Base-by-base conservation (phyloP, 441 rosid genomes). In the Melastoma candidum region DNA sequence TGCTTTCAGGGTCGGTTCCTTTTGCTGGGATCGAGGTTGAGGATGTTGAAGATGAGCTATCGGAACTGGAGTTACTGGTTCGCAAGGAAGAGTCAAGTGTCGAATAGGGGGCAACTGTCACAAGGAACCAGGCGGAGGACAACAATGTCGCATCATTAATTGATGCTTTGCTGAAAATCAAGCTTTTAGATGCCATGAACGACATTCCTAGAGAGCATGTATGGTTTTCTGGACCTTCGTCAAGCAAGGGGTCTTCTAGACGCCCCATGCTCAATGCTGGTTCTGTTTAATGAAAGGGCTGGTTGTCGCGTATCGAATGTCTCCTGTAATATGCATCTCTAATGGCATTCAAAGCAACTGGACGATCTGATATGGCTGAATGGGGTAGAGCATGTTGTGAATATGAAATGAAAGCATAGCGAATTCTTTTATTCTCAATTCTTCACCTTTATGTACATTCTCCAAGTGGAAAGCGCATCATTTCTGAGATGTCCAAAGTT, bases 41-140 rank as follows among this genome's bases (percentile, higher is more conserved):
- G 67, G 78, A 78, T 53, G 52, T 82, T 0, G 85, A 78, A 66
- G 89, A 79, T 55, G 94, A 86, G 69, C 77, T 86, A 59, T 66
- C 54, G 64, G 77, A 75, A 56, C 44, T 86, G 53, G 89, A 84
- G 71, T 55, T 75, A 64, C 85, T 81, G 70, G 53, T 82, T 53
- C 80, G 68, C 65, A 71, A 68, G 48, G 81, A 65, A 51, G 59
- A 63, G 55, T 68, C 52, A 50, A 53, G 53, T 47, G 56, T 43
- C 3, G 47, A 54, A 47, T 11, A 63, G 26, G 60, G 45, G 51
- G 46, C 2, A 22, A 11, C 58, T 22, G 13, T 36, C 44, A 32
- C 64, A 29, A 54, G 64, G 14, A 68, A 14, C 60, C 63, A 46
- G 65, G 51, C 54, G n/a, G 59, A 3, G 53, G 59, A 72, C 54